Evolutionary conservation across 768 basidiomycete genomes (phyloP), one percentile per base, ranked within the genome.

Genomic region (Rossbeevera mucosa): DNA sequence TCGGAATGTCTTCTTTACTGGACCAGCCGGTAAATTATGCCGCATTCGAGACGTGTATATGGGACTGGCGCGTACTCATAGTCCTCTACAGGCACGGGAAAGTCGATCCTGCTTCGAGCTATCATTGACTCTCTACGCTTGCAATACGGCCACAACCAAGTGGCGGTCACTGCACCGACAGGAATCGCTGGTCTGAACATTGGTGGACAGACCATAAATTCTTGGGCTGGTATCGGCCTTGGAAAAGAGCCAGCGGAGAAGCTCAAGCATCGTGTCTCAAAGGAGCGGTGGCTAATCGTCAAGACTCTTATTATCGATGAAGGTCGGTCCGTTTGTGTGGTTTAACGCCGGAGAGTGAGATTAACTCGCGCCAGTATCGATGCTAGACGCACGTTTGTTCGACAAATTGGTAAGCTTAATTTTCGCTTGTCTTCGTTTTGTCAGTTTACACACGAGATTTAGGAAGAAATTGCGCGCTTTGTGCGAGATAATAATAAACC

Each of bases 101-200:
- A 89, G 66, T 88, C 85, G 4, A 79, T 87, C 18, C 71, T 88
- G 0, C 71, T 89, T 5, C 70, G 81, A n/a, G 77, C 75, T 40
- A 85, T 88, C 40, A 85, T 88, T 50, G 29, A 54, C 0, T 52
- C 67, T 26, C 67, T 76, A 30, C 73, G 61, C 57, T 73, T 55
- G 56, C 71, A 61, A 7, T 28, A 48, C 20, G 65, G 13, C 53
- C 22, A 22, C 21, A 44, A 55, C 24, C 9, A 9, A 38, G 65
- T 88, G 21, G 85, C 80, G 3, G 70, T 89, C 38, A 88, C 86
- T 0, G 86, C 86, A 7, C 78, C 82, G 1, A 82, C 81, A 11
- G 81, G 81, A 6, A 76, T 83, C 44, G 86, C 88, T 7, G 83
- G 81, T 5, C 67, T 83, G 48, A 88, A 87, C 57, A 86, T 90